Evolutionary conservation across 345 rosid species (phyloP).

Genomic region (Eucalyptus regnans): DNA sequence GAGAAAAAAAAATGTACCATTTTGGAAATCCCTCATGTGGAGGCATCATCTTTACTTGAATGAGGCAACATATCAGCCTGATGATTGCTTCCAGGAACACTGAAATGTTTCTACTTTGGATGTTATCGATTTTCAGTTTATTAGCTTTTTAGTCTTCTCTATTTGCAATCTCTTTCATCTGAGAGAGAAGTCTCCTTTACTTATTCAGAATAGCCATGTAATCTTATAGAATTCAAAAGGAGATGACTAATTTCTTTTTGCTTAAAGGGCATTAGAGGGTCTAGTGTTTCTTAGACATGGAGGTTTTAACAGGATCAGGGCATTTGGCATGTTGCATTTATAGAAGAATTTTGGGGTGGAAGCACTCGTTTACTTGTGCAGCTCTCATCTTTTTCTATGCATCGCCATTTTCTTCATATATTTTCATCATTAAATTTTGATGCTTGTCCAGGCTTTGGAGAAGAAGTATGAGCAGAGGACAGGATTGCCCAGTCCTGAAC

Average conservation of each 20-base stretch:
- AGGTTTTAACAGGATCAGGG: not conserved
- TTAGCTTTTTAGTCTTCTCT: not conserved
- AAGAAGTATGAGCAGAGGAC: constrained; percentile 71
- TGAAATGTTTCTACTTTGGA: not conserved
- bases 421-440: not conserved
- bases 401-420: not conserved
- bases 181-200: not conserved
- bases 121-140: not conserved
- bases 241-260: not conserved
- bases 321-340: not conserved
- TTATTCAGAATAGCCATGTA: not conserved
- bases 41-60: not conserved
- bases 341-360: not conserved
- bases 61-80: not conserved
- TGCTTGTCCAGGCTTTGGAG: constrained; percentile 51
- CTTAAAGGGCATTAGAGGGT: not conserved
- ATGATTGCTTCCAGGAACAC: not conserved
- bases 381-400: not conserved
- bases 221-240: not conserved
- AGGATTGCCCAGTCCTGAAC: constrained; percentile 77
- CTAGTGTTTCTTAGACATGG: not conserved
- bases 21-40: not conserved
- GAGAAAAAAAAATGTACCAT: not conserved
- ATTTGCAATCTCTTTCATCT: not conserved
- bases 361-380: not conserved